phyloP scores from a whole-genome alignment of 768 basidiomycete species.

The Thelephora ganbajun region DNA sequence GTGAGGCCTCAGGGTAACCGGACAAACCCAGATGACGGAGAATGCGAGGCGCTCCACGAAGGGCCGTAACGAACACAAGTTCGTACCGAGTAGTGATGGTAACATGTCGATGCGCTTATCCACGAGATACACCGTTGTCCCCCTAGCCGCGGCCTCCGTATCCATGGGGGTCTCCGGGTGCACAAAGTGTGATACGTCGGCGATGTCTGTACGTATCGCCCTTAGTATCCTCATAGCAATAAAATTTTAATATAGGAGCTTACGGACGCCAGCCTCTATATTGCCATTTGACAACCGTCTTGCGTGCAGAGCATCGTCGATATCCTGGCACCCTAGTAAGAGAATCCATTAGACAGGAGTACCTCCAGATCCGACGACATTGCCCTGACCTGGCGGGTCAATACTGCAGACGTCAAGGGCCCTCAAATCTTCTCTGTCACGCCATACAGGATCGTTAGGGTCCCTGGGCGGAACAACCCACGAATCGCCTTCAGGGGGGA shows the following conservation, averaged over 20 bases:
- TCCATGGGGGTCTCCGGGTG: conserved; percentile 92
- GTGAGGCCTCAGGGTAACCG: neutral
- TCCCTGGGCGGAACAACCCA: conserved; percentile 87
- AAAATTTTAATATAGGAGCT: conserved; percentile 23
- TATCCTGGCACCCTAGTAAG: conserved; percentile 79
- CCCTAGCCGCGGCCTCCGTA: conserved; percentile 85
- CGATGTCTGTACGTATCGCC: conserved; percentile 56
- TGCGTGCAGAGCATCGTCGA: conserved; percentile 95
- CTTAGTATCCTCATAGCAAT: neutral
- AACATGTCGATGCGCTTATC: conserved; percentile 99
- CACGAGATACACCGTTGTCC: conserved; percentile 95
- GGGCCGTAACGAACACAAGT: conserved; percentile 85
- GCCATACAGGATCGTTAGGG: conserved; percentile 43
- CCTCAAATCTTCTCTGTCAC: conserved; percentile 76
- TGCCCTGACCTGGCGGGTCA: conserved; percentile 71
- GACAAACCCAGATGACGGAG: conserved; percentile 81
- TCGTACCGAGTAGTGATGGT: conserved; percentile 85
- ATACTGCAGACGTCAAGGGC: conserved; percentile 87
- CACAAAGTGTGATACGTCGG: conserved; percentile 96
- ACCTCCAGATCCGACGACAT: neutral
- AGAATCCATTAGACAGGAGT: conserved; percentile 4
- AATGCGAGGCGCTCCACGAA: conserved; percentile 92
- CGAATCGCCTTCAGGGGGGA: conserved; percentile 77
- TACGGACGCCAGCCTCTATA: conserved; percentile 95
- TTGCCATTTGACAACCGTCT: conserved; percentile 78